Base-by-base conservation (phyloP, 2,329 filamentous ascomycete genomes). In the Chalaropsis thielavioides region DNA sequence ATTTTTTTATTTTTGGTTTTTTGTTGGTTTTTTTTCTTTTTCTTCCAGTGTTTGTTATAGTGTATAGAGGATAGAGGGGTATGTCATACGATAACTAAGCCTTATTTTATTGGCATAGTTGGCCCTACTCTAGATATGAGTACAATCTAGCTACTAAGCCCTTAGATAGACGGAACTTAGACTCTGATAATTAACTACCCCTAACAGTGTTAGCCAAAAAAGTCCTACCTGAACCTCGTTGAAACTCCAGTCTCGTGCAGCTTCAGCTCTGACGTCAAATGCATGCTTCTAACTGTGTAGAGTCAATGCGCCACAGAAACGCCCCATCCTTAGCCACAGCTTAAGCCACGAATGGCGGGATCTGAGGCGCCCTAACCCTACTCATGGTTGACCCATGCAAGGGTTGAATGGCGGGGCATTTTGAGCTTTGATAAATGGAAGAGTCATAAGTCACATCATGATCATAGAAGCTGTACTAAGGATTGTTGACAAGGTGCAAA, bases 341-440 rank as follows among this genome's bases (percentile, higher is more conserved):
- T 10, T 38, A 3, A 24, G 64, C 64, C 59, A 65, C 59, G 58
- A 22, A 58, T 49, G 17, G 44, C 27, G 64, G 60, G 64, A 46
- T 31, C 40, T 2, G 7, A 19, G 24, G 56, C 41, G 24, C 3
- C 17, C 2, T 2, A 35, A 49, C 24, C 61, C 54, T 58, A 58
- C 2, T 2, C 5, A 3, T n/a, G 10, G 2, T n/a, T 4, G 24
- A 62, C 2, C 17, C 13, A 15, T 24, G 10, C 44, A 64, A 64
- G 65, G 65, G 65, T 66, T 66, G 27, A 19, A 64, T 51, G 27
- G 58, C 35, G 61, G 61, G 61, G 44, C 24, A 51, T 22, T 24
- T 62, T 62, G 41, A 27, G 41, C 41, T 49, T 49, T 40, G 40
- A 44, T 22, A 41, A 27, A 40, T 19, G 44, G 38, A 63, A 63